These are phyloP conservation scores for Aspergillus sp. DNA, from an alignment of 2,329 filamentous ascomycete species.

Conservation along the genomic window DNA sequence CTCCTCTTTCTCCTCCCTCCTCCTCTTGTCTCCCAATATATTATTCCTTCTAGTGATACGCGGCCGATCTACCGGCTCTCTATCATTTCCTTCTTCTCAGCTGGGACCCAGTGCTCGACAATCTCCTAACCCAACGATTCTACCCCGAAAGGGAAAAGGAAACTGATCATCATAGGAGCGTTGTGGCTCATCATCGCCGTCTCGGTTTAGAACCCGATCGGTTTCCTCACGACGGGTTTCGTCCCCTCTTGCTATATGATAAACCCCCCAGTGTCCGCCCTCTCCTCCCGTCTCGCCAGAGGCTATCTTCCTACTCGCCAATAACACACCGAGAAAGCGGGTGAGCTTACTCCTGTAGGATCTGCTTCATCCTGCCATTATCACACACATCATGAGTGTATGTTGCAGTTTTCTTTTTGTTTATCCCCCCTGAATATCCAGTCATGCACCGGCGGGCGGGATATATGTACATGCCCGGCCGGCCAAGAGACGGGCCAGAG, in stretches of 20 bases:
- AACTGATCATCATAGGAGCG: neutral
- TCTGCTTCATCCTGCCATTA: neutral
- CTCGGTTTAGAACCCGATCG: neutral
- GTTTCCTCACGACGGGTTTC: neutral
- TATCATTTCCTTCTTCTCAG: neutral
- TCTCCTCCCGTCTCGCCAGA: neutral
- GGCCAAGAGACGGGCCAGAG: neutral
- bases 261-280: neutral
- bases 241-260: neutral
- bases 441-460: neutral
- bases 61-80: neutral
- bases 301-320: neutral
- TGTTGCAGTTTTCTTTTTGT: constrained; percentile 1
- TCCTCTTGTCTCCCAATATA: neutral
- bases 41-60: constrained; percentile 1
- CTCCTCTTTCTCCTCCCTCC: neutral
- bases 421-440: neutral
- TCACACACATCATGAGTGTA: constrained; percentile 20
- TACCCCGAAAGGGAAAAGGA: neutral
- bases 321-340: neutral
- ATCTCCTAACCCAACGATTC: neutral
- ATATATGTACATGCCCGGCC: neutral
- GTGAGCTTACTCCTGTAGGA: neutral
- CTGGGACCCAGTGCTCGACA: neutral
- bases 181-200: neutral